phyloP scores from a whole-genome alignment of 345 rosid species.

The Chamaenerion angustifolium region DNA sequence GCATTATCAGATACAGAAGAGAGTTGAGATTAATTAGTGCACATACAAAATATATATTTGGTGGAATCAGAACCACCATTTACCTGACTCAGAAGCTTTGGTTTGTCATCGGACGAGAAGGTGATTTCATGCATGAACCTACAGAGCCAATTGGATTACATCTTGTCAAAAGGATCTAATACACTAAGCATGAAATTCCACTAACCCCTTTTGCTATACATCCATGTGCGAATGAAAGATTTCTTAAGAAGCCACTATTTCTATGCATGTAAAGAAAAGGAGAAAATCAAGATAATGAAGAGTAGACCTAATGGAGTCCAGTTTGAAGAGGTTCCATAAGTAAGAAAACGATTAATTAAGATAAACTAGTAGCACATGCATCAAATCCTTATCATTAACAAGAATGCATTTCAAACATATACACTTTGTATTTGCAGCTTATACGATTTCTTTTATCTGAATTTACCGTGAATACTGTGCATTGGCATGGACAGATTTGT shows the following conservation, averaged over 20 bases:
- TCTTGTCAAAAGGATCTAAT: conserved; percentile 1
- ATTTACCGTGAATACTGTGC: conserved; percentile 48
- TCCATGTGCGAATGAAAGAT: too few relatives aligned
- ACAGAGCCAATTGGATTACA: conserved; percentile 13
- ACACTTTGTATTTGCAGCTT: not conserved
- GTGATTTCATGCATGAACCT: conserved; percentile 98
- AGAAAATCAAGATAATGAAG: not conserved
- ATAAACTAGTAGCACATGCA: too few relatives aligned
- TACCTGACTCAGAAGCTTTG: conserved; percentile 95
- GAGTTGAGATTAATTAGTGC: too few relatives aligned
- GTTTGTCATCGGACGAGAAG: conserved; percentile 83
- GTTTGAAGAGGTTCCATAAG: not conserved
- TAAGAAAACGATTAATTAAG: too few relatives aligned
- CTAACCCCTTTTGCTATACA: too few relatives aligned
- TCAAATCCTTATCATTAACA: too few relatives aligned
- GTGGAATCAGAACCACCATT: not conserved
- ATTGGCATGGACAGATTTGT: conserved; percentile 68
- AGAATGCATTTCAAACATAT: too few relatives aligned
- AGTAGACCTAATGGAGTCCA: not conserved
- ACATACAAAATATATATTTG: not conserved
- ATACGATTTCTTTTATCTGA: not conserved
- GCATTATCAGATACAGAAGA: too few relatives aligned
- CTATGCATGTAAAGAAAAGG: too few relatives aligned
- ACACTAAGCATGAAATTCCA: not conserved
- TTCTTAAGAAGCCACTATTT: too few relatives aligned